phyloP scores from a whole-genome alignment of 2,329 filamentous ascomycete species.

The Colletotrichum sidae region DNA sequence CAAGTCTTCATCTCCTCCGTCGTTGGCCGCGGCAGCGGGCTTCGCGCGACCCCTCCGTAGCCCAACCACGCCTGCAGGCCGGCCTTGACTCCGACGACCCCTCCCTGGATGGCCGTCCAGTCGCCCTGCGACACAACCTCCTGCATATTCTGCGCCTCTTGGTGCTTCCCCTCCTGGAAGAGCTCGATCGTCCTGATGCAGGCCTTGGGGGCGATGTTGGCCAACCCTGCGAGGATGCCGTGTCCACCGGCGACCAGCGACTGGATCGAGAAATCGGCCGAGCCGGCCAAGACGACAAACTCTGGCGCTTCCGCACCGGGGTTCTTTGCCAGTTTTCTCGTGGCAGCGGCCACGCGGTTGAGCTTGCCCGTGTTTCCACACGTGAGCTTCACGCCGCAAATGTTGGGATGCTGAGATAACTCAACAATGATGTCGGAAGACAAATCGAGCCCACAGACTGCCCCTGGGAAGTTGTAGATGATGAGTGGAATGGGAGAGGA shows the following conservation, averaged over 20 bases:
- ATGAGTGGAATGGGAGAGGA: conserved; percentile 73
- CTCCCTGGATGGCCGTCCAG: conserved; percentile 78
- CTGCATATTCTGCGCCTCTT: conserved; percentile 63
- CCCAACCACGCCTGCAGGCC: conserved; percentile 74
- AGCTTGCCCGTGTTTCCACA: conserved; percentile 79
- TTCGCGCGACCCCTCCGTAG: conserved; percentile 68
- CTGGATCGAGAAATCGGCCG: conserved; percentile 78
- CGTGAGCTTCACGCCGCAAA: conserved; percentile 76
- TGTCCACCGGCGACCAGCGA: conserved; percentile 76
- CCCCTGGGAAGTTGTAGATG: conserved; percentile 78
- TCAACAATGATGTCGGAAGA: conserved; percentile 71
- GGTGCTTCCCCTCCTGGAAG: conserved; percentile 66
- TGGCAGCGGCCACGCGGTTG: conserved; percentile 70
- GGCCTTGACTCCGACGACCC: conserved; percentile 78
- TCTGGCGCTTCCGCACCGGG: conserved; percentile 51
- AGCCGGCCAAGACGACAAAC: conserved; percentile 79
- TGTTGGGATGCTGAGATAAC: conserved; percentile 71
- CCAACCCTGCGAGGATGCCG: conserved; percentile 78
- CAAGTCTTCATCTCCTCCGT: conserved; percentile 60
- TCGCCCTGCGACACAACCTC: conserved; percentile 75
- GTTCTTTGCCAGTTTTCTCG: conserved; percentile 55
- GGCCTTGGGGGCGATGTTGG: conserved; percentile 76
- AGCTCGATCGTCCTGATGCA: conserved; percentile 72
- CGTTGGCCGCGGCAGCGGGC: conserved; percentile 64
- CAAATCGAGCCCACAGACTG: conserved; percentile 72